Base-by-base conservation (phyloP, 352 stramenopile genomes). In the Saprolegnia diclina region DNA sequence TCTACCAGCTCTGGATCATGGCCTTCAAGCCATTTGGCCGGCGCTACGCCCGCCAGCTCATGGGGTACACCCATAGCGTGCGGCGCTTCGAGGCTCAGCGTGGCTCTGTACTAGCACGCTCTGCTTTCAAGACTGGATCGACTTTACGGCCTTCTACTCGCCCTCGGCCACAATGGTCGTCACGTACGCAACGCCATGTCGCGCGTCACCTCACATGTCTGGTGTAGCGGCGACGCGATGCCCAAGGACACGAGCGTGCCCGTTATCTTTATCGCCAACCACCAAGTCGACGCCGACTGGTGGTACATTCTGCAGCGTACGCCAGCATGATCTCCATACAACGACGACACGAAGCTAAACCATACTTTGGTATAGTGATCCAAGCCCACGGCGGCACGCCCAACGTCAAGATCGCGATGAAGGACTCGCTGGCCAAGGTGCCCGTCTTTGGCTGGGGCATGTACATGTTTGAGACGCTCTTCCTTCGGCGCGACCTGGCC, bases 201-300 rank as follows among this genome's bases (percentile, higher is more conserved):
- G 24, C 52, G 52, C 35, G 21, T 5, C 18, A 29, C 50, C n/a
- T 6, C 50, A 26, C 19, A 40, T 18, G 35, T 1, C 19, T 5
- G 5, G 24, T 56, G 14, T 44, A 88, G 80, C 16, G 86, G 86
- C 10, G 87, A 97, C 62, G 11, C 42, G 3, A 56, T 85, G 50
- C 76, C 76, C 5, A 62, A 21, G 5, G 74, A 69, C 52, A 71
- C 75, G n/a, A 73, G 80, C 3, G 76, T 74, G n/a, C 77, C 76
- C 10, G 76, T 71, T 0, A 57, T 87, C 45, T 45, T 85, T 42
- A 73, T 85, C 22, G 76, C 50, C 3, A 87, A 87, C 72, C 79
- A 87, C 59, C 42, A 82, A 22, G 71, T 74, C 52, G 75, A 87
- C 62, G 76, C 55, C 55, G 83, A 91, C 72, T 85, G 78, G 54